Base-by-base conservation (phyloP, 192 early-diverging fungal genomes). In the Backusella psychrophila region DNA sequence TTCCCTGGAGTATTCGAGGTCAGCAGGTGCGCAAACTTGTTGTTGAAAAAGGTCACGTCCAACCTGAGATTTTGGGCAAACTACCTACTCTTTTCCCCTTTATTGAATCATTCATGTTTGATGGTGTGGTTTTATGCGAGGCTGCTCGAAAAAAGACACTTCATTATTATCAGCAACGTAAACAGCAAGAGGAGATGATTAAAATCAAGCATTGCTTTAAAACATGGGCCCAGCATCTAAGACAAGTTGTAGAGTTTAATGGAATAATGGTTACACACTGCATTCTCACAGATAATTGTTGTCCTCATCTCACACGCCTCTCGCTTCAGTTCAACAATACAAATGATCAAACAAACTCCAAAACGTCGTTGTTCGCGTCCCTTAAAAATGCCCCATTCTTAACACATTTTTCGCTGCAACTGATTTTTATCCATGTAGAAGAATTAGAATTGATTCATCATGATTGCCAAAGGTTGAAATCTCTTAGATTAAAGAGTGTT, bases 281-380 rank as follows among this genome's bases (percentile, higher is more conserved):
- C 21, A 21, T 69, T 23, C 68, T 69, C 21, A 38, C 34, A 38
- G n/a, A 23, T 3, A 69, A 38, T 9, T 29, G 29, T 14, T 63
- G 56, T 63, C 56, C 56, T 6, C 21, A n/a, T 69, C 68, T 69
- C 34, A 69, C 68, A 26, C 68, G 38, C 34, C 6, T 69, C 19
- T 69, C 68, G 8, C 19, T 69, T n/a, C 68, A 39, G 21, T 69
- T 69, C 12, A 69, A 38, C 21, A 69, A 69, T 38, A 12, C 36
- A 39, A 69, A 69, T 14, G 68, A 69, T 69, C 34, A 5, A 5
- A 69, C 68, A 23, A 69, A 69, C 8, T 69, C 36, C 4, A 69
- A 69, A 11, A 1, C 9, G 12, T 41, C 19, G 0, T 41, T 69
- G 9, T 11, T 69, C 9, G 21, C 9, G 8, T 19, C 34, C 1